These are phyloP conservation scores for Irpex rosettiformis DNA, from an alignment of 1,284 basidiomycete species.

Conservation along the genomic window DNA sequence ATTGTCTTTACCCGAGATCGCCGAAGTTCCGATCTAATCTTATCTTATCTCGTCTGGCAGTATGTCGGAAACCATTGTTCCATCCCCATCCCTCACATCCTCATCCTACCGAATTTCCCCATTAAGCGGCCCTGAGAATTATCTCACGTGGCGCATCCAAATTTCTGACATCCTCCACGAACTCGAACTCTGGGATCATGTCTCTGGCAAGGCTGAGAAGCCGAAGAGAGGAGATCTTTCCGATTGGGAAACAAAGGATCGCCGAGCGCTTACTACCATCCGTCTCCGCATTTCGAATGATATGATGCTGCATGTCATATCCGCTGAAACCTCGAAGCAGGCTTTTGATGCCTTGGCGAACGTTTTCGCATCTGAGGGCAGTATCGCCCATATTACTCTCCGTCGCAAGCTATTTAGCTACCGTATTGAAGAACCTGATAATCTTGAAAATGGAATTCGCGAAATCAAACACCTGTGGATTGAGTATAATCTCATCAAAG, in stretches of 20 bases:
- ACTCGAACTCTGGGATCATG: constrained; percentile 21
- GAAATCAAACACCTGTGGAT: neutral
- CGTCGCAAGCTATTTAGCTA: constrained; percentile 11
- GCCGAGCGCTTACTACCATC: constrained; percentile 12
- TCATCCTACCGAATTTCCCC: too few relatives aligned
- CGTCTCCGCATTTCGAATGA: constrained; percentile 7
- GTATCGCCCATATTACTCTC: constrained; percentile 8
- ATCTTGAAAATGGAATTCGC: constrained; percentile 13
- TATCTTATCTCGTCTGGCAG: constrained; percentile 14
- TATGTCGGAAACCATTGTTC: too few relatives aligned
- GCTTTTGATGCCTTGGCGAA: constrained; percentile 16
- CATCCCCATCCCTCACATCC: too few relatives aligned
- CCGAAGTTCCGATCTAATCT: neutral
- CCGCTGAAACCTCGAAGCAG: constrained; percentile 11
- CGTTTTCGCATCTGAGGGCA: constrained; percentile 6
- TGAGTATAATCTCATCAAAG: neutral
- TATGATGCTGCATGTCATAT: constrained; percentile 8
- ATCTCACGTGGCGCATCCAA: constrained; percentile 28
- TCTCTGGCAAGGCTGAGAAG: constrained; percentile 6
- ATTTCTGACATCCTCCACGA: constrained; percentile 31
- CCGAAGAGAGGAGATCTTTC: neutral
- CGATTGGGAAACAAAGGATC: constrained; percentile 10
- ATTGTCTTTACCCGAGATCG: neutral
- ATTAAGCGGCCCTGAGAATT: too few relatives aligned
- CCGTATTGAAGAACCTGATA: constrained; percentile 11